phyloP scores from a whole-genome alignment of 129 eudicot species.

The Artemisia annua region DNA sequence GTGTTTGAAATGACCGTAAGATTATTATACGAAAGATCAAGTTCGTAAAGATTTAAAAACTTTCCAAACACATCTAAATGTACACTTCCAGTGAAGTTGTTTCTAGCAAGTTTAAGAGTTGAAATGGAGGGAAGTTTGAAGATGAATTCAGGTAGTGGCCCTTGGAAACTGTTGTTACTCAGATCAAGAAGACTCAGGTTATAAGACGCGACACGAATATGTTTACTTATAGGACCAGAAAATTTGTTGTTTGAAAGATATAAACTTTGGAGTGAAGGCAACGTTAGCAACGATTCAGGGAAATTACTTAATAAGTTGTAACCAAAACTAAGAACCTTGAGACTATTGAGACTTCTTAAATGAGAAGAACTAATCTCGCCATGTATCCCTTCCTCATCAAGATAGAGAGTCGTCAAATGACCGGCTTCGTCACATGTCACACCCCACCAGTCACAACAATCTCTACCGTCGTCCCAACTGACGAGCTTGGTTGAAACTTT shows the following conservation, averaged over 20 bases:
- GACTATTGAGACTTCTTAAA: too few species aligned
- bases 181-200: slow-evolving; percentile 38
- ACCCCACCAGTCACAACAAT: too few species aligned
- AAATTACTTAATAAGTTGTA: too few species aligned
- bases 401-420: too few species aligned
- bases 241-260: not conserved
- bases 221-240: not conserved
- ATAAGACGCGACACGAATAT: not conserved
- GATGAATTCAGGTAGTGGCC: slow-evolving; percentile 43
- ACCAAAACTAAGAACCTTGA: too few species aligned
- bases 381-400: too few species aligned
- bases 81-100: slow-evolving; percentile 46
- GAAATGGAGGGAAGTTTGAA: slow-evolving; percentile 37
- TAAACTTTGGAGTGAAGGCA: too few species aligned
- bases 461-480: too few species aligned
- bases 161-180: slow-evolving; percentile 45
- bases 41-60: slow-evolving; percentile 36
- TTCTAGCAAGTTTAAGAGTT: slow-evolving; percentile 38
- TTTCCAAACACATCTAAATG: slow-evolving; percentile 32
- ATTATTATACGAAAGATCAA: slow-evolving; percentile 58
- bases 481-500: too few species aligned
- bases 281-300: too few species aligned
- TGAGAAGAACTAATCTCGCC: too few species aligned
- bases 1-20: slow-evolving; percentile 31
- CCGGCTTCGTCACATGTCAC: too few species aligned